Evolutionary conservation across 257 asterid species (phyloP).

Genomic region (Jasminum sambac): DNA sequence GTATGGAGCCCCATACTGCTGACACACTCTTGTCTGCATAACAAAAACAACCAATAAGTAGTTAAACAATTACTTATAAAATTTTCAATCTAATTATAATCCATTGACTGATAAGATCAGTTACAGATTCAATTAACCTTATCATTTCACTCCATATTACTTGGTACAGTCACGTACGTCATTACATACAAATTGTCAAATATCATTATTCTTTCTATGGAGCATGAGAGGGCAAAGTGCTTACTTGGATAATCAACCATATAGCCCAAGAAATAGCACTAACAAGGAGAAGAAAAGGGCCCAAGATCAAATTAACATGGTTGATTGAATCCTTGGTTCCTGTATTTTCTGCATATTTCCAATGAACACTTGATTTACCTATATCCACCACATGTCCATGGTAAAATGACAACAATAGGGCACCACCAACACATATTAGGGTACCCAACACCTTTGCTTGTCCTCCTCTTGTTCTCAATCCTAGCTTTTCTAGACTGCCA

Average conservation of each 20-base stretch:
- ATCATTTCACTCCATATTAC: no score
- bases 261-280: conserved; percentile 83
- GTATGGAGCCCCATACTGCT: conserved; percentile 64
- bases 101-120: no score
- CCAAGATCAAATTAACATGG: conserved; percentile 51
- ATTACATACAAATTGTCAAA: no score
- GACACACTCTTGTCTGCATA: conserved; percentile 60
- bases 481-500: conserved; percentile 63
- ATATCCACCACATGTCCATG: conserved; percentile 51
- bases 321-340: conserved; percentile 29
- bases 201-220: neutral
- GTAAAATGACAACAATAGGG: conserved; percentile 67
- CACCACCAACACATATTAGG: conserved; percentile 70
- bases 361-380: conserved; percentile 59
- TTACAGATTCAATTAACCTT: no score
- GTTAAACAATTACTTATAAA: no score
- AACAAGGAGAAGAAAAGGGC: conserved; percentile 66
- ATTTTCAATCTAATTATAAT: neutral
- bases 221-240: neutral
- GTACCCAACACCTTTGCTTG: conserved; percentile 75
- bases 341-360: conserved; percentile 60
- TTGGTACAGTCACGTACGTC: no score
- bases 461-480: conserved; percentile 59
- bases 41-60: neutral
- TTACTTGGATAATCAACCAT: conserved; percentile 79